These are phyloP conservation scores for Pisolithus thermaeus DNA, from an alignment of 1,284 basidiomycete genomes.

Conservation along the genomic window DNA sequence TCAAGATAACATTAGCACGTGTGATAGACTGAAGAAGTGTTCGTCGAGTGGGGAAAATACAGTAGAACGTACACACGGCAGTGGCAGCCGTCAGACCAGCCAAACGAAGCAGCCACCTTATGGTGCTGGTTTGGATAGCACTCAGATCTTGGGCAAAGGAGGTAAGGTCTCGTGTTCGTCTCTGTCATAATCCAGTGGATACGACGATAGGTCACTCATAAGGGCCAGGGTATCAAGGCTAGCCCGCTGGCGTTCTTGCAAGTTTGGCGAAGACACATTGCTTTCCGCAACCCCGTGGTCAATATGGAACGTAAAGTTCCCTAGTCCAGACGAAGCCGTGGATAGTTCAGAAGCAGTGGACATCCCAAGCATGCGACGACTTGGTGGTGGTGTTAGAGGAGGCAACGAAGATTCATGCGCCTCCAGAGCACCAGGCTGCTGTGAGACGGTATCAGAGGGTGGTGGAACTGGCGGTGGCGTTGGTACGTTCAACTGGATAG, in stretches of 20 bases:
- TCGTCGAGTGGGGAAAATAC: slow-evolving; percentile 14
- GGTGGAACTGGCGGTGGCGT: slow-evolving; percentile 27
- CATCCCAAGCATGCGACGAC: slow-evolving; percentile 54
- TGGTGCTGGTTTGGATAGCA: slow-evolving; percentile 3
- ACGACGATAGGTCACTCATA: slow-evolving; percentile 73
- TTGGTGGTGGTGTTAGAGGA: slow-evolving; percentile 43
- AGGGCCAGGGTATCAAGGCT: slow-evolving; percentile 77
- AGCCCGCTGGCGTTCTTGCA: slow-evolving; percentile 52
- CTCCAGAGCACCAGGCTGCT: slow-evolving; percentile 6
- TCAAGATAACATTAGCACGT: no score
- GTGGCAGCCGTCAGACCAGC: slow-evolving; percentile 22
- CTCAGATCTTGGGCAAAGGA: slow-evolving; percentile 25
- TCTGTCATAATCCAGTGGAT: slow-evolving; percentile 66
- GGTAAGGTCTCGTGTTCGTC: slow-evolving; percentile 35
- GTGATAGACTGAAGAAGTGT: no score
- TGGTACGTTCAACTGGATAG: slow-evolving; percentile 23
- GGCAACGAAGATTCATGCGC: slow-evolving; percentile 32
- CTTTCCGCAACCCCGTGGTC: slow-evolving; percentile 42
- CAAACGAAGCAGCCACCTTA: slow-evolving; percentile 13
- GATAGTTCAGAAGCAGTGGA: slow-evolving; percentile 69
- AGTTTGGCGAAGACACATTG: slow-evolving; percentile 18
- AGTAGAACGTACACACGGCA: slow-evolving; percentile 21
- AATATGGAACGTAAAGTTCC: slow-evolving; percentile 80
- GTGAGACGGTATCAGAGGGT: slow-evolving; percentile 1
- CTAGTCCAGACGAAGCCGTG: slow-evolving; percentile 66